Conservation (phyloP, 2,329 filamentous ascomycete genomes). For the Aschersonia sp. region DNA sequence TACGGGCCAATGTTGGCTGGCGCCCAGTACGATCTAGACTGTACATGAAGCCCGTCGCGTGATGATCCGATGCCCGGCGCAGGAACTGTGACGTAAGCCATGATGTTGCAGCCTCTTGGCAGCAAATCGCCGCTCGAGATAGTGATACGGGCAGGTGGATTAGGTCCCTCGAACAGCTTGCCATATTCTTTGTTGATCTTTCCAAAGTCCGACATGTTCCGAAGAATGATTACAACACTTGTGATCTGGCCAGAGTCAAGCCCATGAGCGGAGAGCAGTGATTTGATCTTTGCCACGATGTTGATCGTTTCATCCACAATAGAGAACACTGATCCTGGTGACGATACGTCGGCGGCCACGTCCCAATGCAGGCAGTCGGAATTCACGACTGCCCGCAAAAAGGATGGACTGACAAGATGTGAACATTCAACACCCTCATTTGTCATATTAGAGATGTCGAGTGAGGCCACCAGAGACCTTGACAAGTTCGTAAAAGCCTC, state of each 20-base stretch:
- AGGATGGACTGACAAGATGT: not conserved
- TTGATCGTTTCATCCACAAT: slow-evolving; percentile 33
- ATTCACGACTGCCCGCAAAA: slow-evolving; percentile 3
- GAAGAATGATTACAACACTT: slow-evolving; percentile 53
- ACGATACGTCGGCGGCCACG: slow-evolving; percentile 15
- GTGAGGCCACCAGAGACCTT: slow-evolving; percentile 12
- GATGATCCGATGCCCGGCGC: slow-evolving; percentile 10
- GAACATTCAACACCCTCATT: not conserved
- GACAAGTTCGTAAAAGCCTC: slow-evolving; percentile 34
- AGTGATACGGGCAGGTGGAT: slow-evolving; percentile 75
- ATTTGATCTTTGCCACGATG: slow-evolving; percentile 30
- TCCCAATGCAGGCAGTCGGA: slow-evolving; percentile 21
- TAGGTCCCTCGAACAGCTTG: slow-evolving; percentile 58
- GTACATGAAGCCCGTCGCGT: slow-evolving; percentile 66
- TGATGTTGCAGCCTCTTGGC: slow-evolving; percentile 41
- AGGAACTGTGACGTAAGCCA: slow-evolving; percentile 39
- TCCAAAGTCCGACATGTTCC: slow-evolving; percentile 67
- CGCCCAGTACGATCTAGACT: slow-evolving; percentile 91
- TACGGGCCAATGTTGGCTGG: slow-evolving; percentile 96
- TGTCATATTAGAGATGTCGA: not conserved
- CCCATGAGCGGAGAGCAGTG: slow-evolving; percentile 19
- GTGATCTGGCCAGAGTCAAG: slow-evolving; percentile 27
- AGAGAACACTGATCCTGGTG: slow-evolving; percentile 9
- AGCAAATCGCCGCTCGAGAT: slow-evolving; percentile 61
- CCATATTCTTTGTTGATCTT: slow-evolving; percentile 64